These are phyloP conservation scores for Favolaschia claudopus DNA, from an alignment of 768 basidiomycete genomes.

Conservation along the genomic window DNA sequence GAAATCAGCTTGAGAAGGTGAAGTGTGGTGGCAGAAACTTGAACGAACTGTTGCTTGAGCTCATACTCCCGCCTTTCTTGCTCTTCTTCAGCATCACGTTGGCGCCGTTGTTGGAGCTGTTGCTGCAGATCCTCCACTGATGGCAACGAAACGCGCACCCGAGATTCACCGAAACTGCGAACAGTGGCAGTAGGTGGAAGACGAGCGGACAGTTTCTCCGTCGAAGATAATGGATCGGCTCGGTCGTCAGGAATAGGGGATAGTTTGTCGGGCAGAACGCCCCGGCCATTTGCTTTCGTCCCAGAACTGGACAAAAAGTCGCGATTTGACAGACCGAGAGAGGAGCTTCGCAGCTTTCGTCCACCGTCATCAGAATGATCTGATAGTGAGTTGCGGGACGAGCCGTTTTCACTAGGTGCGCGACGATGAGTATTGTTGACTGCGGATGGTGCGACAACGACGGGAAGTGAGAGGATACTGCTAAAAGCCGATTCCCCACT, in stretches of 20 bases:
- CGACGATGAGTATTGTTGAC: conserved; percentile 51
- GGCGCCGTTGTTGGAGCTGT: conserved; percentile 42
- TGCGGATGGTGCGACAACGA: conserved; percentile 48
- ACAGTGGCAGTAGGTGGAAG: conserved; percentile 19
- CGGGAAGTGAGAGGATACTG: conserved; percentile 46
- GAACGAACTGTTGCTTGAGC: conserved; percentile 58
- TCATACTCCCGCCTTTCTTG: conserved; percentile 65
- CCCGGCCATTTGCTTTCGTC: background rate
- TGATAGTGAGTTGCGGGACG: conserved; percentile 53
- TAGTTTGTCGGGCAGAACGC: background rate
- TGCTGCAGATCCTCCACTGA: conserved; percentile 32
- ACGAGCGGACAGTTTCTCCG: conserved; percentile 2
- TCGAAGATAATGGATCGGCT: background rate
- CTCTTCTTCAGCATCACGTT: conserved; percentile 54
- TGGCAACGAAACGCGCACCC: conserved; percentile 37
- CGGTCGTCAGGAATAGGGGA: conserved; percentile 14
- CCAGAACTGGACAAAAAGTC: conserved; percentile 14
- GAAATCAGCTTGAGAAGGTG: conserved; percentile 4
- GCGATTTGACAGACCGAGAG: conserved; percentile 14
- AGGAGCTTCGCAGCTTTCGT: conserved; percentile 8
- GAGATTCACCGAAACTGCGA: conserved; percentile 19
- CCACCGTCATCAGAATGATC: conserved; percentile 41
- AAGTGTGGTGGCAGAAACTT: conserved; percentile 4
- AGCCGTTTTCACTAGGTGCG: conserved; percentile 58
- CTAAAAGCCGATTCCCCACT: conserved; percentile 54